Conservation (phyloP, 768 basidiomycete species). For the Myochromella boudieri region DNA sequence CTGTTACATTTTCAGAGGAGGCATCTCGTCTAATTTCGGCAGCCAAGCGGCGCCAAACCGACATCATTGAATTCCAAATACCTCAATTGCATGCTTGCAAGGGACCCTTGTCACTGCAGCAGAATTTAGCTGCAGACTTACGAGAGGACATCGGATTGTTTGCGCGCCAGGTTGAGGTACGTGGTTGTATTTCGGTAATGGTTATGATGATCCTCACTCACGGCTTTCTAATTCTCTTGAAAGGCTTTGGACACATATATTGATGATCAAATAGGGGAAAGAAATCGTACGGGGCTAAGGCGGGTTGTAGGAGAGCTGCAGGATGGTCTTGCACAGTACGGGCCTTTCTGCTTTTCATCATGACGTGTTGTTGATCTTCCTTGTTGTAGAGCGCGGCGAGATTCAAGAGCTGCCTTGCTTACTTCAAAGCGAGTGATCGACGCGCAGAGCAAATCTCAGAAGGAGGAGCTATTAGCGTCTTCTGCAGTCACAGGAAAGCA, state of each 20-base stretch:
- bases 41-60: slow-evolving; percentile 55
- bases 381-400: slow-evolving; percentile 51
- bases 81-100: slow-evolving; percentile 68
- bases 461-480: slow-evolving; percentile 69
- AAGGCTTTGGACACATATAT: slow-evolving; percentile 69
- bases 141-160: slow-evolving; percentile 72
- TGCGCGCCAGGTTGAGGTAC: slow-evolving; percentile 67
- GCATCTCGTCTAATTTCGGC: slow-evolving; percentile 48
- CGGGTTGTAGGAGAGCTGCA: slow-evolving; percentile 49
- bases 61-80: slow-evolving; percentile 70
- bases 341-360: not conserved
- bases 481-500: slow-evolving; percentile 49
- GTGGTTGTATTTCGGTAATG: slow-evolving; percentile 11
- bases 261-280: slow-evolving; percentile 68
- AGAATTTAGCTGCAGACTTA: slow-evolving; percentile 71
- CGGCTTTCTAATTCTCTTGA: slow-evolving; percentile 6
- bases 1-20: slow-evolving; percentile 51
- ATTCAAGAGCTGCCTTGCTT: slow-evolving; percentile 67
- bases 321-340: slow-evolving; percentile 50
- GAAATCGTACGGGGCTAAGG: slow-evolving; percentile 46
- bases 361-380: not conserved
- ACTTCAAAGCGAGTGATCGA: slow-evolving; percentile 76
- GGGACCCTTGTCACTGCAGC: slow-evolving; percentile 71
- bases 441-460: slow-evolving; percentile 50
- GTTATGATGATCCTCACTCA: too few species aligned